Conservation (phyloP, 1,139 yeast genomes). For the Nakaseomyces glabratus region DNA sequence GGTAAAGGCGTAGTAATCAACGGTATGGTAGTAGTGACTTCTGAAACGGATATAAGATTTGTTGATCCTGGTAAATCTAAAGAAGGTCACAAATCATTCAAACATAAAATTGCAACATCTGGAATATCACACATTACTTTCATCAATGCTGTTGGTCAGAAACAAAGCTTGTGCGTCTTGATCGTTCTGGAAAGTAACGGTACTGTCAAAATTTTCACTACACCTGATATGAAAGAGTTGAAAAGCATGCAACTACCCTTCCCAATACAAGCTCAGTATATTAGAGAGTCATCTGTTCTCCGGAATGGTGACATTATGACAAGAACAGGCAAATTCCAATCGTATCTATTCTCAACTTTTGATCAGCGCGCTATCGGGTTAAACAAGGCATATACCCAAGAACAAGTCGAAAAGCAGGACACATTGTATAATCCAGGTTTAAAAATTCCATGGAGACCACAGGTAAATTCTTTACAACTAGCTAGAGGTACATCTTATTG, state of each 20-base stretch:
- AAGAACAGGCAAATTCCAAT: conserved; percentile 49
- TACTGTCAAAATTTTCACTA: conserved; percentile 37
- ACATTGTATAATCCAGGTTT: conserved; percentile 50
- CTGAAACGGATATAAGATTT: conserved; percentile 57
- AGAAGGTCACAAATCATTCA: conserved; percentile 48
- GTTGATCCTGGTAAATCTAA: conserved; percentile 52
- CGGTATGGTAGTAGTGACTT: conserved; percentile 52
- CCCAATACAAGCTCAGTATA: conserved; percentile 34
- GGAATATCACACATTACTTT: conserved; percentile 42
- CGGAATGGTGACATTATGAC: conserved; percentile 68
- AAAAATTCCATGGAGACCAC: conserved; percentile 70
- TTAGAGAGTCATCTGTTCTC: conserved; percentile 42
- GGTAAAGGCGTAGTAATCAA: conserved; percentile 54
- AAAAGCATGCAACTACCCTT: conserved; percentile 36
- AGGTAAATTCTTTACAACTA: conserved; percentile 76
- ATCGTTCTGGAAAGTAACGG: conserved; percentile 37
- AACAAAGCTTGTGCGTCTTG: conserved; percentile 36
- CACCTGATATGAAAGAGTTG: conserved; percentile 49
- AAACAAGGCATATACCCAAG: conserved; percentile 23
- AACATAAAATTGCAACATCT: conserved; percentile 46
- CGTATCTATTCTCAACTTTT: conserved; percentile 43
- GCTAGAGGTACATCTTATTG: conserved; percentile 66
- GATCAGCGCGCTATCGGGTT: conserved; percentile 30
- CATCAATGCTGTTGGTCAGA: conserved; percentile 19
- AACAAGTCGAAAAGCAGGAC: conserved; percentile 32